phyloP scores from a whole-genome alignment of 805 yeast genomes.

The Ogataea degrootiae region DNA sequence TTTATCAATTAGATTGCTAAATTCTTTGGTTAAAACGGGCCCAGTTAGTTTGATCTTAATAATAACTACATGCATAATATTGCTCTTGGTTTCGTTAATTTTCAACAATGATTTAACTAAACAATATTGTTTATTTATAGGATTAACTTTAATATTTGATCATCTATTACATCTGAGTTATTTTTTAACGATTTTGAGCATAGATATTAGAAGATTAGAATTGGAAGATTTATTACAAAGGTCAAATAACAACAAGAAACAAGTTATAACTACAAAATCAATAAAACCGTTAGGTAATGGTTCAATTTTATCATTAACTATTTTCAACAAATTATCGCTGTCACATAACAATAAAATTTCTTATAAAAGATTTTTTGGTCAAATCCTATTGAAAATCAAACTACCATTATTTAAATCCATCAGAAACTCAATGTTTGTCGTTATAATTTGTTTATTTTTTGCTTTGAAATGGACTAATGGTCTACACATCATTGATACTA shows the following conservation, averaged over 20 bases:
- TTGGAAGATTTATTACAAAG: slow-evolving; percentile 46
- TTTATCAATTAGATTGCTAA: slow-evolving; percentile 33
- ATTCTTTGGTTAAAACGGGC: slow-evolving; percentile 33
- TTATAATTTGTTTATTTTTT: slow-evolving; percentile 25
- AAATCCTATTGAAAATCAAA: slow-evolving; percentile 29
- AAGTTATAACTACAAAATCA: background rate
- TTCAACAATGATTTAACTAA: slow-evolving; percentile 25
- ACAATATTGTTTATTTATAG: slow-evolving; percentile 41
- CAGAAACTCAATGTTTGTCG: slow-evolving; percentile 26
- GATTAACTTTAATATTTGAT: slow-evolving; percentile 49
- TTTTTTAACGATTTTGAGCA: slow-evolving; percentile 58
- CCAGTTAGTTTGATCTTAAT: slow-evolving; percentile 33
- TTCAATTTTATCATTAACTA: slow-evolving; percentile 16
- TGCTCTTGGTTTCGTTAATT: slow-evolving; percentile 24
- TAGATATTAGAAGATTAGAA: slow-evolving; percentile 63
- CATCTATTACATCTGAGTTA: slow-evolving; percentile 59
- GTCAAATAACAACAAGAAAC: slow-evolving; percentile 11
- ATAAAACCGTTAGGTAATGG: slow-evolving; percentile 19
- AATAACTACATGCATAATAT: slow-evolving; percentile 20
- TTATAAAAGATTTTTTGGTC: slow-evolving; percentile 22
- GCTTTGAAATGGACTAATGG: slow-evolving; percentile 33
- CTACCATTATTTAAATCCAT: slow-evolving; percentile 34
- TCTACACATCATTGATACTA: slow-evolving; percentile 5
- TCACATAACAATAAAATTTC: slow-evolving; percentile 7
- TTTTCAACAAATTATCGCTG: slow-evolving; percentile 8